Base-by-base conservation (phyloP, 2,329 filamentous ascomycete species). In the Lachnellula cervina region DNA sequence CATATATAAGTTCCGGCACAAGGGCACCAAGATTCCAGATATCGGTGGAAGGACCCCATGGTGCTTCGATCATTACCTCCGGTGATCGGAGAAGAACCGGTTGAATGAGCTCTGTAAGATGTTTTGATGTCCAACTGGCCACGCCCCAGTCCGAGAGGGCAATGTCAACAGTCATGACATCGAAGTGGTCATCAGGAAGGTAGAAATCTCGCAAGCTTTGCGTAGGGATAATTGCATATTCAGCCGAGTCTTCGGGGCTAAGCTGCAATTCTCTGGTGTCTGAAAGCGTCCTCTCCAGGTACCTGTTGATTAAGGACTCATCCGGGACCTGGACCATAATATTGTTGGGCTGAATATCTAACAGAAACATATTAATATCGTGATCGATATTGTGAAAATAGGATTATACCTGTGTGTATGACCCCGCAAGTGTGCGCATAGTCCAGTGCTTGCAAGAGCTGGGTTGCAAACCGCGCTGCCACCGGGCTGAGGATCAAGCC, bases 1-100 rank as follows among this genome's bases (percentile, higher is more conserved):
- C 51, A 17, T 50, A 40, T 32, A 59, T 37, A 14, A 59, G 11
- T 49, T 66, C 62, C 1, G 63, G 45, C 19, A 66, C 11, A 5
- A 62, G 46, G 21, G 62, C 56, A 2, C 65, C 62, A 0, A 68
- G 56, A 43, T 66, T 68, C 64, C 64, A 67, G 25, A 43, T 52
- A 48, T 67, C 65, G 1, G 53, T 58, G 0, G 43, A 56, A 16
- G 13, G 34, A 37, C 63, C 61, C 64, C 64, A 67, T 11, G 58
- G 52, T 6, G 64, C 64, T 19, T 21, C 34, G 28, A 66, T 59
- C 7, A 68, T 48, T 4, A 66, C 64, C 49, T 67, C 65, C 16
- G 65, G 65, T 5, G 64, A 49, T n/a, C 63, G 61, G 6, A 68
- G 60, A n/a, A 46, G n/a, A n/a, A 62, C 50, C n/a, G 65, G 65